Percentiles rank a stretch among this genome's conserved stretches.
phyloP scores from a whole-genome alignment of 345 rosid genomes.

The Populus nigra region DNA sequence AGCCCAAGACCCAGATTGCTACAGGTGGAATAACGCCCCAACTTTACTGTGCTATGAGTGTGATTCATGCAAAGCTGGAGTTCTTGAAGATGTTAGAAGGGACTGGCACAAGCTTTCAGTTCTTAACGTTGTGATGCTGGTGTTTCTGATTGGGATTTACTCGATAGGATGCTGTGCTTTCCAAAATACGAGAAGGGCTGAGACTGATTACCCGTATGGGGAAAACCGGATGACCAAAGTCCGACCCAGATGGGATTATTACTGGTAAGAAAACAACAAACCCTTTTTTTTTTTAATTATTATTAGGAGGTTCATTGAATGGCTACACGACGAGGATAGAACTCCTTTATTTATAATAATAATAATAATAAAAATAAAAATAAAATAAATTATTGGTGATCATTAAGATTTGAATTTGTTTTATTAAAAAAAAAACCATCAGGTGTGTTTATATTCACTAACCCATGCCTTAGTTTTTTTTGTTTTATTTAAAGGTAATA shows the following conservation, averaged over 20 bases:
- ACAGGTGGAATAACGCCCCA: slow-evolving; percentile 66
- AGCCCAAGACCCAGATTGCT: slow-evolving; percentile 77
- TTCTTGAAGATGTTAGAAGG: slow-evolving; percentile 67
- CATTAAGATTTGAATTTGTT: no score
- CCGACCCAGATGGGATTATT: slow-evolving; percentile 71
- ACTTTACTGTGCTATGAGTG: slow-evolving; percentile 76
- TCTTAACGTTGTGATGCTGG: slow-evolving; percentile 60
- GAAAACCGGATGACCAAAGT: slow-evolving; percentile 64
- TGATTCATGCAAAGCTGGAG: slow-evolving; percentile 95
- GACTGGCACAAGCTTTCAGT: slow-evolving; percentile 86
- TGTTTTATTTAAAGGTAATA: no score
- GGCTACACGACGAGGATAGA: no score
- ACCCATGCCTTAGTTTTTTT: no score
- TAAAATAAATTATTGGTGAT: no score
- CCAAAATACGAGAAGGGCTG: slow-evolving; percentile 61
- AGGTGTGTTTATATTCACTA: no score
- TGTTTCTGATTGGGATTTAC: slow-evolving; percentile 64
- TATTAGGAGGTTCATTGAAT: no score
- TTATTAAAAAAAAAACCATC: no score
- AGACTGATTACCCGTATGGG: slow-evolving; percentile 60
- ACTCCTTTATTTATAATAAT: no score
- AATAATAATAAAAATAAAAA: no score
- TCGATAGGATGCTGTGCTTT: slow-evolving; percentile 83
- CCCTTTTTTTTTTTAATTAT: neutral
- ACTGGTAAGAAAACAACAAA: slow-evolving; percentile 47